Evolutionary conservation across 2,329 filamentous ascomycete genomes (phyloP).

Genomic region (Blastomyces silverae): DNA sequence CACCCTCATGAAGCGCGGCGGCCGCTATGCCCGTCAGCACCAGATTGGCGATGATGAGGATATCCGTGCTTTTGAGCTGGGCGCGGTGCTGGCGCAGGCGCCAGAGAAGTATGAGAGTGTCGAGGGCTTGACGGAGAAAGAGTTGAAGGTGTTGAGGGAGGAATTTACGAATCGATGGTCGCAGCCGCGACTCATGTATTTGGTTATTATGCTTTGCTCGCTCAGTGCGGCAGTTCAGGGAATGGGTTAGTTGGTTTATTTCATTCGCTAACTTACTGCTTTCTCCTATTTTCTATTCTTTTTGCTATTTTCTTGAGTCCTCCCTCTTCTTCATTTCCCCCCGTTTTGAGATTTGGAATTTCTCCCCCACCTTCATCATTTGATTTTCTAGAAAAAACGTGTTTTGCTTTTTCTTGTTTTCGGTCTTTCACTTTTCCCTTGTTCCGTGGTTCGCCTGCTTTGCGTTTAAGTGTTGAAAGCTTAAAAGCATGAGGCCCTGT

Average conservation of each 20-base stretch:
- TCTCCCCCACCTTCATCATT: background rate
- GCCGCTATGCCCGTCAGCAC: conserved; percentile 52
- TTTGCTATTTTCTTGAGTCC: no score
- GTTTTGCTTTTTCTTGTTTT: background rate
- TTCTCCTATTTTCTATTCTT: background rate
- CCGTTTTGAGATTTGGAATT: background rate
- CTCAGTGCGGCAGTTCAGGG: conserved; percentile 63
- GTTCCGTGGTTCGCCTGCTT: background rate
- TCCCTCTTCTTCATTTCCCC: background rate
- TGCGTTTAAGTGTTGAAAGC: background rate
- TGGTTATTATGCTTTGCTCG: conserved; percentile 60
- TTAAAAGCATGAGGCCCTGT: background rate
- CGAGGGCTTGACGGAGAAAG: conserved; percentile 51
- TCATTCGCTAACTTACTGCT: background rate
- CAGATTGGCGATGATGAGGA: conserved; percentile 51
- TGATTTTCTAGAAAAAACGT: conserved; percentile 4
- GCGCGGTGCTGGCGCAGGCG: conserved; percentile 53
- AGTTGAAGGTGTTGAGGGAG: conserved; percentile 51
- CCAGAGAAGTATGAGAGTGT: conserved; percentile 47
- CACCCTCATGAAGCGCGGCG: conserved; percentile 51
- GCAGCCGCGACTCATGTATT: conserved; percentile 59
- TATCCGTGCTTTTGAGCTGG: conserved; percentile 53
- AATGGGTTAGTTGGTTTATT: conserved; percentile 45
- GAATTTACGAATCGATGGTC: conserved; percentile 63
- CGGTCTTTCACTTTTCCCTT: background rate